Percentiles rank a stretch among this genome's conserved stretches.
These are phyloP conservation scores for Chimonanthus salicifolius DNA, from an alignment of 164 flowering plant genomes.

Conservation along the genomic window DNA sequence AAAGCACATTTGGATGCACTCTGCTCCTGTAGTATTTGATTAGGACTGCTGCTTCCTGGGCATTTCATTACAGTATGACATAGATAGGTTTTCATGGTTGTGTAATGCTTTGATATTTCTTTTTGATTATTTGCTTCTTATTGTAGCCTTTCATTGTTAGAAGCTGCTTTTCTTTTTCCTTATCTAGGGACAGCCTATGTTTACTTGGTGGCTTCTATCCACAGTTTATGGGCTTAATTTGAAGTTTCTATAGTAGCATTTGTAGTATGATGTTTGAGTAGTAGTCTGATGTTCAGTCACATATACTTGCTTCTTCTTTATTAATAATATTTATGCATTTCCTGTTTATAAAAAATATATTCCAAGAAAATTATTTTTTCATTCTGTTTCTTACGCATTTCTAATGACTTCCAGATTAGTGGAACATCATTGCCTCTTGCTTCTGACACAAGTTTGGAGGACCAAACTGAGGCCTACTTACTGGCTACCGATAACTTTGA, in stretches of 20 bases:
- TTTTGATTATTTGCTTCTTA: too few relatives aligned
- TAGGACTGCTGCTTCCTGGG: too few relatives aligned
- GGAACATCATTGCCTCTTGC: conserved; percentile 25
- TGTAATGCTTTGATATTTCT: neutral
- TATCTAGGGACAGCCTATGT: neutral
- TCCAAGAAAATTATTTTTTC: neutral
- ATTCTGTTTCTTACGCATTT: neutral
- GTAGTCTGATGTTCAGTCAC: too few relatives aligned
- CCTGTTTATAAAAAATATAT: neutral
- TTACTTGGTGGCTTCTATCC: neutral
- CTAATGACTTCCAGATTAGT: conserved; percentile 27
- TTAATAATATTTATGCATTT: too few relatives aligned
- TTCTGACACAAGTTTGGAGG: conserved; percentile 45
- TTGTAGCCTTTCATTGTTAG: neutral
- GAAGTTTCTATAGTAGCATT: too few relatives aligned
- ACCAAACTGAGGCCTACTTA: conserved; percentile 37
- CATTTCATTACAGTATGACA: too few relatives aligned
- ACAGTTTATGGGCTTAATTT: neutral
- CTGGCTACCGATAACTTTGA: conserved; percentile 55
- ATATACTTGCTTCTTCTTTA: too few relatives aligned
- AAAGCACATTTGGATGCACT: too few relatives aligned
- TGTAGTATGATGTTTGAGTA: too few relatives aligned
- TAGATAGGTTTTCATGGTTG: too few relatives aligned
- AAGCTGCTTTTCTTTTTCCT: neutral
- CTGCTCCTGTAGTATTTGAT: too few relatives aligned